Base-by-base conservation (phyloP, 371 early-diverging fungal genomes). In the Mucor racemosus region DNA sequence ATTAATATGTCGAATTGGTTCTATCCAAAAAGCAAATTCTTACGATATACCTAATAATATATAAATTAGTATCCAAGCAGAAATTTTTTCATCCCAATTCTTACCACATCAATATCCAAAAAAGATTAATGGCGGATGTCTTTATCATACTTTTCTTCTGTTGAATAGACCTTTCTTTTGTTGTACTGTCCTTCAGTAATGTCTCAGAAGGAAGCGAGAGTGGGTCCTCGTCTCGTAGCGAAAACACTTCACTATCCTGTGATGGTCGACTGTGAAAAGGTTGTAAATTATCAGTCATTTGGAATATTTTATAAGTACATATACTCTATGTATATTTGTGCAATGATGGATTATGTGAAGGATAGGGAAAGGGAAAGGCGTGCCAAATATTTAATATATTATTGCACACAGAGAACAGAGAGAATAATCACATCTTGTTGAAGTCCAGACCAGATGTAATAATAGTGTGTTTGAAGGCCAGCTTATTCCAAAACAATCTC, bases 101-200 rank as follows among this genome's bases (percentile, higher is more conserved):
- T 56, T 81, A 81, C 81, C 82, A 82, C 54, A 74, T 74, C 26
- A 80, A 44, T 59, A 82, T 78, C 83, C 83, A 82, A 31, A 78
- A 66, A 17, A 82, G 17, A 58, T 82, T 82, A 34, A 80, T 74
- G 13, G 73, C 74, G 5, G 76, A 73, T 2, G 76, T 58, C 54
- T 76, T 75, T 26, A 78, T 21, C 7, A 76, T 58, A 5, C 68
- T 71, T 21, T 73, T 74, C 40, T 60, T 68, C 8, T 73, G 69
- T 8, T 62, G 64, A 33, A 65, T 40, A 9, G 61, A 31, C 14
- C 67, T 39, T 56, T 69, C 69, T 42, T 61, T 36, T 7, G 59
- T 63, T 26, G 59, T 60, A 36, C 41, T 10, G 21, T 57, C 41
- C 54, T 66, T 62, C 11, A 71, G 48, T 54, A 71, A 34, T 14